Evolutionary conservation across 2,329 filamentous ascomycete species (phyloP), one percentile per base, ranked within the genome.

Genomic region (Xylaria digitata): DNA sequence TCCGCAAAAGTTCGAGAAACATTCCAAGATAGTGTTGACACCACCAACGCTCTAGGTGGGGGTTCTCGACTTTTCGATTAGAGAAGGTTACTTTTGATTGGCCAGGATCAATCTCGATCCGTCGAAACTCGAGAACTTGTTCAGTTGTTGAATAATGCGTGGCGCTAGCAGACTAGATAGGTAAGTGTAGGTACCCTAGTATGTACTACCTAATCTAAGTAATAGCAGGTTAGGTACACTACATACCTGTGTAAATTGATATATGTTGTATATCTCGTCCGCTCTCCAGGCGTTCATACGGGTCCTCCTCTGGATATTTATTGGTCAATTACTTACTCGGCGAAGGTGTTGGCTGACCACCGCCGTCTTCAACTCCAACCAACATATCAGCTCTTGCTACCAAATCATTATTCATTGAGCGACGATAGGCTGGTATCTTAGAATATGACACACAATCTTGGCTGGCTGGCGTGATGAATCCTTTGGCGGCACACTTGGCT

Each of bases 31-130:
- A 52, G 37, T 26, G 26, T 26, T 26, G 26, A 26, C 26, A 53
- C 46, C 45, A 64, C 64, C 50, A 48, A 30, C 61, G 46, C 40
- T 52, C 45, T 37, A 64, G 26, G 65, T 52, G 50, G 65, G 65
- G 65, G 58, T 32, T 61, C 11, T 65, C 17, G 61, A 54, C 42
- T n/a, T 58, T 61, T 53, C 61, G 56, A 65, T 65, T 64, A 67
- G 65, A 67, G 34, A 21, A 61, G 6, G 32, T 61, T 57, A 43
- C 46, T 34, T 23, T 52, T 67, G 50, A 67, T 67, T 67, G 65
- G 65, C 23, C 40, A 19, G 17, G 5, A 3, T 34, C n/a, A 17
- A 26, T 30, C 42, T 50, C 37, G 6, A 48, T 8, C 52, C 26
- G 40, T n/a, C 32, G 11, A 21, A 54, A 37, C 32, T 42, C 50